Percentiles rank a stretch among this genome's conserved stretches.
phyloP scores from a whole-genome alignment of 2,329 filamentous ascomycete species.

The Phialophora verrucosa region DNA sequence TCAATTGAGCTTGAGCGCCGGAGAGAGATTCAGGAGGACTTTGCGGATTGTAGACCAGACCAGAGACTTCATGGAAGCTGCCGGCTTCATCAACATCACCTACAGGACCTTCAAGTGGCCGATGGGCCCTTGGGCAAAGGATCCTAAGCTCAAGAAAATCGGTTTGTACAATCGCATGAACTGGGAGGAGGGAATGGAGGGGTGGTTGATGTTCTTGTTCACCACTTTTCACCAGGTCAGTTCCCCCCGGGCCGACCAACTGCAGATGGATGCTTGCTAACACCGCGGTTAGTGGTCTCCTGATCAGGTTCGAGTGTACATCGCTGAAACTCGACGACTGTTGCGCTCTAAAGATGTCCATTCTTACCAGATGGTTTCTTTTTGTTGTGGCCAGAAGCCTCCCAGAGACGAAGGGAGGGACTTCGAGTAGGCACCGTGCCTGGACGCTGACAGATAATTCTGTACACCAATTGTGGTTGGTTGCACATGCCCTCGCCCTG shows the following conservation, averaged over 20 bases:
- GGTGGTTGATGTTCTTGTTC: slow-evolving; percentile 1
- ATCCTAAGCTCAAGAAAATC: slow-evolving; percentile 40
- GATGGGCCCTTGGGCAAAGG: slow-evolving; percentile 42
- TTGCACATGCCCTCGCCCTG: too few species aligned
- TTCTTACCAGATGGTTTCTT: background rate
- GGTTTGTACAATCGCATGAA: slow-evolving; percentile 29
- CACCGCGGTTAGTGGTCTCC: background rate
- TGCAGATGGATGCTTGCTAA: background rate
- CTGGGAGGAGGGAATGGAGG: background rate
- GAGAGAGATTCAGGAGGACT: slow-evolving; percentile 40
- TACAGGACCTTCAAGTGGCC: slow-evolving; percentile 42
- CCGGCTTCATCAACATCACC: slow-evolving; percentile 42
- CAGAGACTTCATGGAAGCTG: slow-evolving; percentile 40
- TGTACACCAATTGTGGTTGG: too few species aligned
- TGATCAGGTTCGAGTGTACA: background rate
- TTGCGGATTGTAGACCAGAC: slow-evolving; percentile 37
- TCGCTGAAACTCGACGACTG: background rate
- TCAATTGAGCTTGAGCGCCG: slow-evolving; percentile 40
- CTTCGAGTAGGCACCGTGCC: background rate
- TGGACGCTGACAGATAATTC: too few species aligned
- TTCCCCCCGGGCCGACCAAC: background rate
- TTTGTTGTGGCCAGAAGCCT: background rate
- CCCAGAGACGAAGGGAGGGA: background rate
- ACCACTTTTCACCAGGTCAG: background rate
- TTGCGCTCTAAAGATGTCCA: background rate